Percentiles rank a stretch among this genome's conserved stretches.
Conservation (phyloP, 2,329 filamentous ascomycete species). For the Colletotrichum nymphaeae region DNA sequence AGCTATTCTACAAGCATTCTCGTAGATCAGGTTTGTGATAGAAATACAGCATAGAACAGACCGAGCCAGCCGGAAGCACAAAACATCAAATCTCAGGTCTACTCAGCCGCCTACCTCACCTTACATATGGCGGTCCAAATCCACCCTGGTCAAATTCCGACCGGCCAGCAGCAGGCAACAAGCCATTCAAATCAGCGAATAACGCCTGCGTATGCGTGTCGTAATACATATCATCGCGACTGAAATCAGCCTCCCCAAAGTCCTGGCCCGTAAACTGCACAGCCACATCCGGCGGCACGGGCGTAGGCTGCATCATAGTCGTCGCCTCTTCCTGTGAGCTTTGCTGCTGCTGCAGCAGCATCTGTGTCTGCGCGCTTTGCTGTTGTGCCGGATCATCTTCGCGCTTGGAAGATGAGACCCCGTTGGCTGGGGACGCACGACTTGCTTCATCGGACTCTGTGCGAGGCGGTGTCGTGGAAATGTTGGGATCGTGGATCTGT, state of each 20-base stretch:
- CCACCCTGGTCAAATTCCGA: background rate
- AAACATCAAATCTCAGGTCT: too few relatives aligned
- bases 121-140: background rate
- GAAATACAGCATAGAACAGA: too few relatives aligned
- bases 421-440: background rate
- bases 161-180: background rate
- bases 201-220: background rate
- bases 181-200: background rate
- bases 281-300: background rate
- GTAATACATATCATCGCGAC: background rate
- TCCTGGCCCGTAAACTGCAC: background rate
- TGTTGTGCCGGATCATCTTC: background rate
- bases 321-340: background rate
- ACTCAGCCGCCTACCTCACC: background rate
- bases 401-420: background rate
- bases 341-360: background rate
- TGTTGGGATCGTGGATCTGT: background rate
- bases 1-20: too few relatives aligned
- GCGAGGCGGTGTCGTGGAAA: slow-evolving; percentile 17
- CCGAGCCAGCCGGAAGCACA: too few relatives aligned
- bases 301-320: background rate
- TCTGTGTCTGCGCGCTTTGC: background rate
- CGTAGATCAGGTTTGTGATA: too few relatives aligned
- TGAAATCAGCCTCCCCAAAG: background rate
- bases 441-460: slow-evolving; percentile 16